Conservation (phyloP, 2,329 filamentous ascomycete species). For the Trichophyton simii region DNA sequence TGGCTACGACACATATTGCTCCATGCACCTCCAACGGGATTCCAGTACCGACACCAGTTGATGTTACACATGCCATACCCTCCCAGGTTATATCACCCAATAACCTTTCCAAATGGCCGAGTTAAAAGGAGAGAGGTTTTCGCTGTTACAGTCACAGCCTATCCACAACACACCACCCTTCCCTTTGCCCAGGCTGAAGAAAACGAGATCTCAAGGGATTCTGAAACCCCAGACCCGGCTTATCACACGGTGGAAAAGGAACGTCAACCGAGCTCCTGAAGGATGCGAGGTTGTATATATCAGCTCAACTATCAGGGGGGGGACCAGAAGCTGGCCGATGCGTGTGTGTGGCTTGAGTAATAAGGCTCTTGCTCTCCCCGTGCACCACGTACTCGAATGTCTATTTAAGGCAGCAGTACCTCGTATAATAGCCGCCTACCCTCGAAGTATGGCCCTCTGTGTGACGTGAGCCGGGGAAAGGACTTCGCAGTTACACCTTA, state of each 20-base stretch:
- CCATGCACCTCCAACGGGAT: conserved; percentile 2
- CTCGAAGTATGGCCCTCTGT: neutral
- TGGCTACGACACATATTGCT: neutral
- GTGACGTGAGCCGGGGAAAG: neutral
- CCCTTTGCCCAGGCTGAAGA: neutral
- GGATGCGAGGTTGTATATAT: neutral
- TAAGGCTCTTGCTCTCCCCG: too few species aligned
- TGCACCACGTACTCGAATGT: neutral
- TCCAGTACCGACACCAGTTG: conserved; percentile 2
- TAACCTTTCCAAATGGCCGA: neutral
- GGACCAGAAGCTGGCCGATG: neutral
- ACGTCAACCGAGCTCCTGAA: neutral
- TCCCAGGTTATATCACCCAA: conserved; percentile 4
- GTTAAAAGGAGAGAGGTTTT: neutral
- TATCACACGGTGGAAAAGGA: neutral
- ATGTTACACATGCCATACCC: conserved; percentile 7
- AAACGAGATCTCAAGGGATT: neutral
- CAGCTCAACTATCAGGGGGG: neutral
- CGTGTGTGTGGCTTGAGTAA: neutral
- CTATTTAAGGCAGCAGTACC: neutral
- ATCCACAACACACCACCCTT: neutral
- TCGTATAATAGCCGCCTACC: neutral
- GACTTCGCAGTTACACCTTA: neutral
- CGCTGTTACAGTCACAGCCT: neutral
- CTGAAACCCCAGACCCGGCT: neutral